Evolutionary conservation across 352 stramenopile genomes (phyloP).

Genomic region (Pythium utonaiense): DNA sequence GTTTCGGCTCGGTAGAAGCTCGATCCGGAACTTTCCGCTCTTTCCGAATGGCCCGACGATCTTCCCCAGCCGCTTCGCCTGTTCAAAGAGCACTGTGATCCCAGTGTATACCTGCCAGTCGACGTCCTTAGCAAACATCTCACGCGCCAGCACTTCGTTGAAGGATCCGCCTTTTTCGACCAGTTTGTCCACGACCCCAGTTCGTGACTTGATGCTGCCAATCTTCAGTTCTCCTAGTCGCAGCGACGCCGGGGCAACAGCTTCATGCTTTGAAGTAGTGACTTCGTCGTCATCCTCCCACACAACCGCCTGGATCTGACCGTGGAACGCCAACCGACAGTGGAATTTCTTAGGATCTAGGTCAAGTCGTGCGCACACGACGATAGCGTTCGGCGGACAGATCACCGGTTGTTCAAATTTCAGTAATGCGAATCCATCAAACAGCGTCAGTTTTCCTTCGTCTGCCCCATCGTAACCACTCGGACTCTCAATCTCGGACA

Average conservation of each 20-base stretch:
- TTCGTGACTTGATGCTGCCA: conserved; percentile 57
- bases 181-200: conserved; percentile 59
- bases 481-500: conserved; percentile 30
- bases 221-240: conserved; percentile 39
- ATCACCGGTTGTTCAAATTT: conserved; percentile 69
- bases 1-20: conserved; percentile 24
- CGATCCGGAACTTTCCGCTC: conserved; percentile 68
- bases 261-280: background rate
- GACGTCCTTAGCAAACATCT: conserved; percentile 78
- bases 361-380: conserved; percentile 78
- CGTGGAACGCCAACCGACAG: conserved; percentile 77
- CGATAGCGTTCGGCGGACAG: conserved; percentile 40
- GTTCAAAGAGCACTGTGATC: conserved; percentile 44
- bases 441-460: background rate
- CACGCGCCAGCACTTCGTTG: conserved; percentile 45
- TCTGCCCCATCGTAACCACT: conserved; percentile 3
- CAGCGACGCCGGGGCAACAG: conserved; percentile 3
- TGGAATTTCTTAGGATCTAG: conserved; percentile 51
- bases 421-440: conserved; percentile 47
- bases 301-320: conserved; percentile 41
- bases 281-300: conserved; percentile 12
- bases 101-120: conserved; percentile 62
- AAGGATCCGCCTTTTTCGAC: conserved; percentile 13
- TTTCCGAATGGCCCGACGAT: conserved; percentile 81
- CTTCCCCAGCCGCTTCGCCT: conserved; percentile 31